A percentile compares a stretch with the other conserved stretches of the same genome.
These are phyloP conservation scores for Artemisia argyi DNA, from an alignment of 129 eudicot genomes.

Conservation along the genomic window DNA sequence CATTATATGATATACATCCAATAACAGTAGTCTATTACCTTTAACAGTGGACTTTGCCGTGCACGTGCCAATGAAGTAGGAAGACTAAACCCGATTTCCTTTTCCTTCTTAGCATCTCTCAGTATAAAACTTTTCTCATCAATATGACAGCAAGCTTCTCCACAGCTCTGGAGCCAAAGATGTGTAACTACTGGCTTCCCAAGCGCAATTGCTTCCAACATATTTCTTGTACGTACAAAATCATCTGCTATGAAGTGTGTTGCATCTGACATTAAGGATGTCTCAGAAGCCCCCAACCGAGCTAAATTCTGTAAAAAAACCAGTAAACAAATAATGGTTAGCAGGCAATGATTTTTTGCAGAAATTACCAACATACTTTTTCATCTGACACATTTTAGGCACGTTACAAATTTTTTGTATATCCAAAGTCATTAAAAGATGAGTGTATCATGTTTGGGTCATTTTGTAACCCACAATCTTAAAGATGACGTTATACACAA, in stretches of 20 bases:
- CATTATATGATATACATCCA: not conserved
- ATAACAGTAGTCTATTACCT: slow-evolving; percentile 36
- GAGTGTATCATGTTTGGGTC: no score
- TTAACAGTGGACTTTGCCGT: slow-evolving; percentile 59
- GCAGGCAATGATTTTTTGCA: no score
- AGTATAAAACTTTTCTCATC: slow-evolving; percentile 80
- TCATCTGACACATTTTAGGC: no score
- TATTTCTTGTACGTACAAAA: slow-evolving; percentile 89
- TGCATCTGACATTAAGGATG: slow-evolving; percentile 69
- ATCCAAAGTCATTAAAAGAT: no score
- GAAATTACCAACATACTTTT: no score
- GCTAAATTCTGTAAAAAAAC: slow-evolving; percentile 50
- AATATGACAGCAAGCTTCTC: slow-evolving; percentile 67
- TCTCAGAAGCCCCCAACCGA: slow-evolving; percentile 67
- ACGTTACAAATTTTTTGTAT: no score
- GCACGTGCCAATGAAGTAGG: slow-evolving; percentile 74
- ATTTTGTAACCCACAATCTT: no score
- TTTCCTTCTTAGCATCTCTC: slow-evolving; percentile 85
- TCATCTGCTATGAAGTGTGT: slow-evolving; percentile 88
- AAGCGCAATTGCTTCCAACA: slow-evolving; percentile 92
- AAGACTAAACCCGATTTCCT: slow-evolving; percentile 71
- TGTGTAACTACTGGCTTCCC: slow-evolving; percentile 89
- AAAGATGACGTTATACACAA: no score
- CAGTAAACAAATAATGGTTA: not conserved
- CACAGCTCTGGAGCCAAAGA: slow-evolving; percentile 88